These are phyloP conservation scores for Cucurbita argyrosperma DNA, from an alignment of 306 rosid species.

Conservation along the genomic window DNA sequence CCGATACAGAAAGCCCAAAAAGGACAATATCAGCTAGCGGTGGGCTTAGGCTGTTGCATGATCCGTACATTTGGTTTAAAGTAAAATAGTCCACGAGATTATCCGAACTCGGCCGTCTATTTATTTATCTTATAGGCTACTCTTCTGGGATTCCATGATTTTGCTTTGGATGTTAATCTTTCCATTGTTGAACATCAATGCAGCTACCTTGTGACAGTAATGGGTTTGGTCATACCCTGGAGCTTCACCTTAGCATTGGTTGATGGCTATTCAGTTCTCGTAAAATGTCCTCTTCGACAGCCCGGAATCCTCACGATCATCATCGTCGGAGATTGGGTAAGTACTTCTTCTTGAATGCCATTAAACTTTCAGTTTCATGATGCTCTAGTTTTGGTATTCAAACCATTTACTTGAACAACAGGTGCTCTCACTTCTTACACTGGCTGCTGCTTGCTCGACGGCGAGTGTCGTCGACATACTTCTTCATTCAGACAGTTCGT, in stretches of 20 bases:
- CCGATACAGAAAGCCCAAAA: too few species aligned
- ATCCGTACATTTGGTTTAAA: not conserved
- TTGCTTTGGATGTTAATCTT: not conserved
- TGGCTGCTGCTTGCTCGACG: constrained; percentile 70
- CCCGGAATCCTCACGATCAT: constrained; percentile 51
- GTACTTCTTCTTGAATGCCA: not conserved
- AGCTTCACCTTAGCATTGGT: constrained; percentile 79
- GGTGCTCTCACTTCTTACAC: constrained; percentile 56
- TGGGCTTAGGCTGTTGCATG: too few species aligned
- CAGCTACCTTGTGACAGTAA: constrained; percentile 72
- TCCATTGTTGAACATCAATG: not conserved
- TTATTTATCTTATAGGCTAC: not conserved
- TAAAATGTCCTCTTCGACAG: constrained; percentile 59
- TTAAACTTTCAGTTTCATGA: not conserved
- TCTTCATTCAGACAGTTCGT: constrained; percentile 25
- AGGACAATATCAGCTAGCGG: too few species aligned
- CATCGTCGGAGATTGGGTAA: constrained; percentile 70
- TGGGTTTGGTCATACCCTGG: constrained; percentile 91
- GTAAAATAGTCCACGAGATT: not conserved
- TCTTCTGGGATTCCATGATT: not conserved
- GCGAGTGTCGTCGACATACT: constrained; percentile 61
- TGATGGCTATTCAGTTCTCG: constrained; percentile 64
- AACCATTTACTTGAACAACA: constrained; percentile 6
- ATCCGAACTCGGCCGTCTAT: not conserved
- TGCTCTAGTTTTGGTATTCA: not conserved